phyloP scores from a whole-genome alignment of 2,329 filamentous ascomycete species.

The Fusarium fracticaudum region DNA sequence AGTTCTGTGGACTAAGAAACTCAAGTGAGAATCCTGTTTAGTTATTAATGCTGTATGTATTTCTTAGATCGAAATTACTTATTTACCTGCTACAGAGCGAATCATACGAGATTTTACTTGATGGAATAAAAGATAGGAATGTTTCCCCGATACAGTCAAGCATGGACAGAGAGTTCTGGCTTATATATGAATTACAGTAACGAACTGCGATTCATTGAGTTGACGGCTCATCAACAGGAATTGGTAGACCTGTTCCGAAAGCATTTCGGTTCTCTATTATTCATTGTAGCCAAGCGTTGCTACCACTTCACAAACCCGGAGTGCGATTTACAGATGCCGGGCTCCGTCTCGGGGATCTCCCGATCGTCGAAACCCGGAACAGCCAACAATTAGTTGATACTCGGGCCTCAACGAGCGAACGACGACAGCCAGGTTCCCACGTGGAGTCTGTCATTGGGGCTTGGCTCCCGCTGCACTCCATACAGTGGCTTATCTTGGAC shows the following conservation, averaged over 20 bases:
- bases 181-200: background rate
- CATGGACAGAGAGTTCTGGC: no score
- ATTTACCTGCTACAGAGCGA: background rate
- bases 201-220: background rate
- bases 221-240: background rate
- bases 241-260: background rate
- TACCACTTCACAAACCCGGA: background rate
- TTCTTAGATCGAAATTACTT: background rate
- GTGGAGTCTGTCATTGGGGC: conserved; percentile 40
- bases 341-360: background rate
- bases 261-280: background rate
- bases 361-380: conserved; percentile 5
- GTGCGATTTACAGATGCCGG: background rate
- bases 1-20: background rate
- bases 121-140: no score
- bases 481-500: conserved; percentile 2
- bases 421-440: conserved; percentile 24
- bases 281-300: background rate
- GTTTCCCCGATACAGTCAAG: background rate
- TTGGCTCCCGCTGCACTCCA: conserved; percentile 16
- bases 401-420: conserved; percentile 26
- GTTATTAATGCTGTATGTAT: background rate
- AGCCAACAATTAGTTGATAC: background rate
- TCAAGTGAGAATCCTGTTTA: background rate
- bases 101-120: no score